Base-by-base conservation (phyloP, 768 basidiomycete genomes). In the Agaricus bisporus region DNA sequence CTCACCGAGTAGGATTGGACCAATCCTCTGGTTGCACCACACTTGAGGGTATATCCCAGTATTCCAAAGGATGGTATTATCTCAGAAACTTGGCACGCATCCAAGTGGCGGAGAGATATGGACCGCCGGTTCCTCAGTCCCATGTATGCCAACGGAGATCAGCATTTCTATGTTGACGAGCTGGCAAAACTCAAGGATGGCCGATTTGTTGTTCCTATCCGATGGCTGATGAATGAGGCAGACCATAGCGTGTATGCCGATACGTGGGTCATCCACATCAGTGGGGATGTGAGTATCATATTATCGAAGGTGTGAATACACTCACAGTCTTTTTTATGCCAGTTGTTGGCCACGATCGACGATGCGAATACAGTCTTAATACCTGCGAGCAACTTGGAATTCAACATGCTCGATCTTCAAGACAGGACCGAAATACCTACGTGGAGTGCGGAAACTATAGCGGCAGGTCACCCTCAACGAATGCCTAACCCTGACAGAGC, bases 401-500 rank as follows among this genome's bases (percentile, higher is more conserved):
- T 53, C 1, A 66, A 66, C 46, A 60, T 62, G n/a, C 44, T 61
- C 0, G 59, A 63, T 26, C 51, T 66, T 1, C 15, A 38, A 12
- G 59, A 64, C 18, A 22, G 25, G 15, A 47, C 44, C n/a, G 14
- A 56, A 32, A 10, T 66, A 14, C 65, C 65, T 18, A 5, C 9
- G 3, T 68, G 67, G 65, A 59, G 59, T 51, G 22, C 29, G 3
- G 36, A 7, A 6, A 65, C 59, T 1, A 50, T 60, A 12, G 51
- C 32, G 2, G 48, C 59, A 10, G 64, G 65, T 2, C 59, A 65
- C 55, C 56, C 58, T 12, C 3, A 50, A 9, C 45, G 57, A 25
- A 71, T 73, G 69, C 69, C 70, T 1, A 71, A 71, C 50, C 67
- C 68, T 1, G 61, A 66, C 32, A 64, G 61, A 14, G 57, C 41